Base-by-base conservation (phyloP, 352 stramenopile species). In the Globisporangium uncinulatum region DNA sequence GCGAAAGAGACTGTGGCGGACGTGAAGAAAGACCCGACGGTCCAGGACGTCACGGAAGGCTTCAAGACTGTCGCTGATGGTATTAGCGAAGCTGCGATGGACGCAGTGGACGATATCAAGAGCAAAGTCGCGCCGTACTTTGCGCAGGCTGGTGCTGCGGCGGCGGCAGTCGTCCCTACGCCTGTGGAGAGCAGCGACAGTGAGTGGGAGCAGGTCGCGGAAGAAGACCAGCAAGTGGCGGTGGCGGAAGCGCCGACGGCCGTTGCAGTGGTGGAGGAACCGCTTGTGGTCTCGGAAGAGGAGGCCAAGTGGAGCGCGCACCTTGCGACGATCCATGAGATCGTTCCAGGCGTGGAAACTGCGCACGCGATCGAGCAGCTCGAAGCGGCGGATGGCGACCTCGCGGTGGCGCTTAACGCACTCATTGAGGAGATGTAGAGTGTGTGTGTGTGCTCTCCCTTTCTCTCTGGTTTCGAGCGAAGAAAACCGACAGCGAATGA, bases 381-480 rank as follows among this genome's bases (percentile, higher is more conserved):
- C 51, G 82, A 92, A 72, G 77, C 83, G 58, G 83, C 70, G 66
- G 83, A 90, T 51, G 83, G 83, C 61, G 84, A 91, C 57, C 71
- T 93, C 41, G 66, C 87, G 56, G 73, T 89, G 13, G 83, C 87
- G 39, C 24, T 91, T n/a, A 88, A 93, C 67, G 63, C 76, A 36
- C 54, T 91, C 32, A 84, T 89, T 69, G 78, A 87, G 55, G 69
- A 86, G 57, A 70, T 77, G 68, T 86, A 88, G 70, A 19, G 6
- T 17, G n/a, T 19, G 15, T 21, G 41, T 17, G 21, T 3, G 21
- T 17, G 1, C 42, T 14, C n/a, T 29, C 43, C 29, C 42, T 14
- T 3, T 21, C 17, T 17, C 41, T 17, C 41, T 29, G 24, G 24
- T 21, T 21, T 46, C 7, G 17, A 19, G 39, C 39, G 6, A 15